Conservation (phyloP, 306 rosid genomes). For the Mimosa pudica region DNA sequence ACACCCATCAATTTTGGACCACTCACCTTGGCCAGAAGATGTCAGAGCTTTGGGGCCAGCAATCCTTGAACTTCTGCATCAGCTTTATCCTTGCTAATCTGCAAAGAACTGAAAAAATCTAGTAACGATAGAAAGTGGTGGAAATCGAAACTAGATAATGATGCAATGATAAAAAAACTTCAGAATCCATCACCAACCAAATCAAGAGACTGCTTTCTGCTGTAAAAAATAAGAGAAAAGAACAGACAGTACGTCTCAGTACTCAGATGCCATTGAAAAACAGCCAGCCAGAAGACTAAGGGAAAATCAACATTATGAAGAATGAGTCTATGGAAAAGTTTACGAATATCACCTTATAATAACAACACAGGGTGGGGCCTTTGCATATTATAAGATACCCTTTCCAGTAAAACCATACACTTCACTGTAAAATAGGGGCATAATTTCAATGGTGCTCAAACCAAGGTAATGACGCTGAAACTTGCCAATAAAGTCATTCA, state of each 20-base stretch:
- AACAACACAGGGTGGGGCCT: conserved; percentile 24
- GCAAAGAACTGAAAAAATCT: conserved; percentile 15
- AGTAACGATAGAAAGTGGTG: neutral
- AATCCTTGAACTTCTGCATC: conserved; percentile 95
- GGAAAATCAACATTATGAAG: neutral
- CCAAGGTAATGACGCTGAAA: neutral
- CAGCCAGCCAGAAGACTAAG: neutral
- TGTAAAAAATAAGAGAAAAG: neutral
- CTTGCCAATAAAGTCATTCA: neutral
- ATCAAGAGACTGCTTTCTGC: neutral
- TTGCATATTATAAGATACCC: conserved; percentile 23
- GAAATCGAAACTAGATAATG: neutral
- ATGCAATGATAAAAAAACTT: too few relatives aligned
- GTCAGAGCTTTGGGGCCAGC: conserved; percentile 81
- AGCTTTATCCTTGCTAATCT: conserved; percentile 98
- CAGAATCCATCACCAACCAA: neutral
- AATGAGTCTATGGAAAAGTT: neutral
- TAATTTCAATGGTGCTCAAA: neutral
- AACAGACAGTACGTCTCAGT: neutral
- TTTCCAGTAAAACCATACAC: neutral
- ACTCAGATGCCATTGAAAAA: neutral
- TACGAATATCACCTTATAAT: conserved; percentile 12
- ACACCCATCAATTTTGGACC: conserved; percentile 96
- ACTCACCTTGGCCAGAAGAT: conserved; percentile 90
- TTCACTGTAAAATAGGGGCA: neutral